Evolutionary conservation across 1,284 basidiomycete species (phyloP), one percentile per base, ranked within the genome.

Genomic region (Cutaneotrichosporon sp.): DNA sequence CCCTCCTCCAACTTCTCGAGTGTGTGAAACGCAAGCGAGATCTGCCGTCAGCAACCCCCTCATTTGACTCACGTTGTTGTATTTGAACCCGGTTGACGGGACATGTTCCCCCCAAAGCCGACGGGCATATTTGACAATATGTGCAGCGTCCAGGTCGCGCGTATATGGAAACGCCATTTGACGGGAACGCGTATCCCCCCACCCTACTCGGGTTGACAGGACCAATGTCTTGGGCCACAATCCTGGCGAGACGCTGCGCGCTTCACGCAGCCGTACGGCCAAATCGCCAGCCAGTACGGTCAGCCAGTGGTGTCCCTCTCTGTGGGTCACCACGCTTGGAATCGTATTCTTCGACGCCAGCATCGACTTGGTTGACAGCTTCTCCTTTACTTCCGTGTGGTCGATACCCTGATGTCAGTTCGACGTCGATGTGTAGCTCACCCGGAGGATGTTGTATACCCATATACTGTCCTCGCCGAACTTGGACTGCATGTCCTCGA

Each of bases 201-300:
- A 38, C 6, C 50, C 50, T 1, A 31, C n/a, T 1, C 90, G 83
- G 34, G 86, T 85, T 67, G 88, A 86, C 22, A 98, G 81, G 10
- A 90, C 91, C 46, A 99, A 82, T 0, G 90, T 91, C 79, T 92
- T 97, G 0, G 96, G 96, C 94, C 95, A 98, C 21, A 97, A 77
- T 38, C 89, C 88, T 0, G 89, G 87, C 22, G 85, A 84, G 0
- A 83, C 81, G 65, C 89, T 85, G 18, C 96, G 84, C 0, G 91
- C 90, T 69, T 98, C 92, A 56, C 87, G 87, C 26, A 99, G 82
- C 53, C 96, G 85, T 16, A 95, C 83, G 8, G 89, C 87, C 18
- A 99, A 84, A 74, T 99, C 96, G 16, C 92, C 91, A 10, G 93
- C 88, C 21, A 98, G 86, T 10, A 98, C 89, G 5, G 88, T 84